Base-by-base conservation (phyloP, 257 asterid genomes). In the Fraxinus americana region DNA sequence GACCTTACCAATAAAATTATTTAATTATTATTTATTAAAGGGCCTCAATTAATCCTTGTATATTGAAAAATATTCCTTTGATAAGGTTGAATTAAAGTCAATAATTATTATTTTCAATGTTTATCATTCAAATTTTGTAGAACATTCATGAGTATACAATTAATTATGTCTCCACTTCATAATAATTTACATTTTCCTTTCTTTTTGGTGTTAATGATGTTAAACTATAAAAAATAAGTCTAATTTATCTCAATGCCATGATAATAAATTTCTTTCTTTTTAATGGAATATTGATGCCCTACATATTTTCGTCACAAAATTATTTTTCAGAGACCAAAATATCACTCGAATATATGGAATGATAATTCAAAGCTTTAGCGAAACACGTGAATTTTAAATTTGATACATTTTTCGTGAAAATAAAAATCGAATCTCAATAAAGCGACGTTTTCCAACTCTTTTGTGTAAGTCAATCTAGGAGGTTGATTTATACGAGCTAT, bases 31-130 rank as follows among this genome's bases (percentile, higher is more conserved):
- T 43, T 78, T 75, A 38, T 38, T 75, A 74, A 81, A 72, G 77
- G 82, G 77, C 75, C 69, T 78, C 71, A 38, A 78, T 78, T 81
- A 81, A 77, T 72, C 29, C 63, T 78, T 75, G 76, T 76, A 75
- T 79, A 36, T 81, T 84, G 72, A 83, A 84, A 81, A 84, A 76
- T 85, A 81, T 63, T 83, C 48, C 82, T 85, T 79, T 85, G 80
- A 69, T 76, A 79, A 82, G 84, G 84, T 82, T 85, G 86, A 70
- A 54, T 67, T 54, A 54, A 54, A 17, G 65, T 75, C 71, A 38
- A 74, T 76, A 70, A 81, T 84, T 67, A 81, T 84, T 67, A 39
- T 39, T 39, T 39, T 84, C 85, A 72, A 12, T 67, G 82, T 38
- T 13, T 48, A 48, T 57, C 66, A 7, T 63, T 27, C 21, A 12